Conservation (phyloP, 176 grass and related monocot genomes). For the Ensete ventricosum region DNA sequence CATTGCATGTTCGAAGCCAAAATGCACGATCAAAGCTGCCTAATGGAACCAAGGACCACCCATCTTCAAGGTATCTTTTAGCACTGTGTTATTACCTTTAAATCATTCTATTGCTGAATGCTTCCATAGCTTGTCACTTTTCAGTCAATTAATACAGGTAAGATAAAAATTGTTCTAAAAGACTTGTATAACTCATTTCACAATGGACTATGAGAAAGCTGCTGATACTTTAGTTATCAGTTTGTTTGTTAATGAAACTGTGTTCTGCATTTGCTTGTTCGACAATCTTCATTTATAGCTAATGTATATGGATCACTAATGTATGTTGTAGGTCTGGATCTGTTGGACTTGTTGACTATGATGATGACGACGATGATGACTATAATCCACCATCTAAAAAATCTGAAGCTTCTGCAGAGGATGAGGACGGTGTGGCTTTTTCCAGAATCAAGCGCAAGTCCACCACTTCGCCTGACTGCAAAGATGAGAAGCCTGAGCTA, state of each 20-base stretch:
- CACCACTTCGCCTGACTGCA: constrained; percentile 20
- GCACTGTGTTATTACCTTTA: neutral
- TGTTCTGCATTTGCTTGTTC: no score
- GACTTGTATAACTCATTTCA: neutral
- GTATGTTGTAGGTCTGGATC: constrained; percentile 32
- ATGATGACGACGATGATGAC: constrained; percentile 52
- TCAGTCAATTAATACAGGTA: neutral
- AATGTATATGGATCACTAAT: constrained; percentile 11
- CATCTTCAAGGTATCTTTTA: constrained; percentile 39
- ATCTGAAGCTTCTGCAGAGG: constrained; percentile 30
- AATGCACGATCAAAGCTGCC: constrained; percentile 35
- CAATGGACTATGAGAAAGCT: neutral
- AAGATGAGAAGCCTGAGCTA: constrained; percentile 25
- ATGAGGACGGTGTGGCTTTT: constrained; percentile 34
- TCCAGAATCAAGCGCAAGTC: constrained; percentile 42
- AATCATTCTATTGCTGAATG: neutral
- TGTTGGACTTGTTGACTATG: constrained; percentile 45
- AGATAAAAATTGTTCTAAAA: neutral
- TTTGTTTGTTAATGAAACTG: neutral
- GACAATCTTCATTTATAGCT: neutral
- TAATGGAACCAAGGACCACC: constrained; percentile 60
- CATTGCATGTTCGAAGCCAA: constrained; percentile 25
- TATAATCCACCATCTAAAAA: constrained; percentile 49
- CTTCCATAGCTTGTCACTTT: neutral
- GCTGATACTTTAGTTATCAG: neutral